Base-by-base conservation (phyloP, 805 yeast species). In the Kuraishia floccosa region DNA sequence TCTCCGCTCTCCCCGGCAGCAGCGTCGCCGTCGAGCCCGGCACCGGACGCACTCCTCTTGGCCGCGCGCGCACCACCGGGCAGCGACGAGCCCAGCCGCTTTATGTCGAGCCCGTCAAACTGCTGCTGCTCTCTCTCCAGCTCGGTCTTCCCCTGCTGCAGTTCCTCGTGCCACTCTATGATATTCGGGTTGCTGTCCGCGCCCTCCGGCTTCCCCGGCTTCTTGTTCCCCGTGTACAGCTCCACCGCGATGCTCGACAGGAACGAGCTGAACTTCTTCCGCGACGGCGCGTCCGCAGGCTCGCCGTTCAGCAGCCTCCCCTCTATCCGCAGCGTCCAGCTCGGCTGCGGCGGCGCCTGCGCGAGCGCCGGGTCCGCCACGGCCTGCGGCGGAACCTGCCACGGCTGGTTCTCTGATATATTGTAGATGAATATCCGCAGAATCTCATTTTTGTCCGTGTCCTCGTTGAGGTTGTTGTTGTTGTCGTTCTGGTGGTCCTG, bases 21-120 rank as follows among this genome's bases (percentile, higher is more conserved):
- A n/a, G n/a, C n/a, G n/a, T n/a, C n/a, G 12, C 46, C 45, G 24
- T 46, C 43, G 5, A 43, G 27, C n/a, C n/a, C n/a, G n/a, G n/a
- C n/a, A n/a, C n/a, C n/a, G n/a, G n/a, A n/a, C n/a, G n/a, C n/a
- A n/a, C n/a, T n/a, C n/a, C n/a, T n/a, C n/a, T n/a, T n/a, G n/a
- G n/a, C n/a, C n/a, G n/a, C n/a, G n/a, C n/a, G n/a, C 26, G 41
- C 47, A 19, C 32, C 28, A 5, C 33, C 22, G 5, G 54, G 52
- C 22, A 54, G 39, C 14, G 58, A 52, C 5, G 52, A 42, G 3
- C 97, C 97, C 12, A 68, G 60, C 44, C 98, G 72, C 46, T 80
- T 80, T 34, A 91, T 71, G 48, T 87, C 96, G 34, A 91, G 56
- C 1, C 94, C 96, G 52, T 91, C 97, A 50, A 89, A 89, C 32